Base-by-base conservation (phyloP, 306 rosid species). In the Hippophae rhamnoides region DNA sequence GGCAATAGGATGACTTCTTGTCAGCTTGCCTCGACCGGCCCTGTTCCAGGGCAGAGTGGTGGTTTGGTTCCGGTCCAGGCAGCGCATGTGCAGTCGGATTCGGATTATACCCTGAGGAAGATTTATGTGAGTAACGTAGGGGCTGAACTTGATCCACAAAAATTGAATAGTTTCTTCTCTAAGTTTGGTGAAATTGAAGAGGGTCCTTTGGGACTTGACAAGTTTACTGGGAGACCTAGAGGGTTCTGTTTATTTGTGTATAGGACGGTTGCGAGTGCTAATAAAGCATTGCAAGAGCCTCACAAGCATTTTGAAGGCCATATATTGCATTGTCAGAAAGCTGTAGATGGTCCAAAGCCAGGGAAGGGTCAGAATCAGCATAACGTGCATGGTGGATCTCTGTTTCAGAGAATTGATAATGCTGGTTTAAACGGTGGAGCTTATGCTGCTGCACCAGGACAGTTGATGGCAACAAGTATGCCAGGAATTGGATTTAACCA, bases 171-270 rank as follows among this genome's bases (percentile, higher is more conserved):
- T 2, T 90, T 69, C 67, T 87, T 90, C 40, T 64, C 96, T 6
- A 77, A 76, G 80, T 90, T 60, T 11, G 98, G 98, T 5, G 96
- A 81, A 52, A 82, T 90, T n/a, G 98, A 90, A 58, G 98, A 90
- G 12, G 98, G 98, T 41, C 98, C 98, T 0, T 63, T 90, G 78
- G 98, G 98, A 68, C 81, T 90, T 0, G 98, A 90, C 10, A 90
- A 85, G 87, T n/a, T 7, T 1, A 83, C 98, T 0, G 96, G 98
- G 50, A 87, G 74, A 63, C 98, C 96, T 1, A 90, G 79, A 56
- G 98, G 98, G 68, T 90, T 90, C 66, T 90, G 98, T 47, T 75
- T 90, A 63, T 90, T 90, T 27, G 96, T 90, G 44, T 90, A 85
- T 48, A 90, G 59, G 92, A 52, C 72, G 11, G 11, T 41, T 0